A percentile compares a stretch with the other conserved stretches of the same genome.
Conservation (phyloP, 148 eudicot species). For the Nyssa sinensis region DNA sequence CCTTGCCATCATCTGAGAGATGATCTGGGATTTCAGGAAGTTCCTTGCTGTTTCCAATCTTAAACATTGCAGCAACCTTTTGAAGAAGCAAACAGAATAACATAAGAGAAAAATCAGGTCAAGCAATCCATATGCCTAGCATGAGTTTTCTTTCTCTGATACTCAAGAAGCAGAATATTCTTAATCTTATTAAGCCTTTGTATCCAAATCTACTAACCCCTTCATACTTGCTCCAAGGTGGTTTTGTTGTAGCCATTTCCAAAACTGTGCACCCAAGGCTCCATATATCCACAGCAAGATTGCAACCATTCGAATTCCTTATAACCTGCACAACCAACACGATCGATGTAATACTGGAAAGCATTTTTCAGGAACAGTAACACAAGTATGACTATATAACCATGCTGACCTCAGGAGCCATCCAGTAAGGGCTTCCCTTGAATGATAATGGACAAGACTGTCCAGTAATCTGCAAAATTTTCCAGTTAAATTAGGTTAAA, state of each 20-base stretch:
- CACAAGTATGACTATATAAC: not conserved
- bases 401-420: conserved; percentile 72
- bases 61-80: conserved; percentile 78
- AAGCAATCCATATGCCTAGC: not conserved
- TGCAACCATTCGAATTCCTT: conserved; percentile 49
- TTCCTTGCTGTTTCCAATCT: conserved; percentile 78
- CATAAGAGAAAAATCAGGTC: conserved; percentile 5
- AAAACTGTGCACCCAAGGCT: conserved; percentile 88
- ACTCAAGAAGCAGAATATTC: not conserved
- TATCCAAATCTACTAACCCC: conserved; percentile 50
- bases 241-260: conserved; percentile 83
- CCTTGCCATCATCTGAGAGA: conserved; percentile 63
- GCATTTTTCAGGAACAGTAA: not conserved
- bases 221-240: conserved; percentile 85
- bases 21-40: conserved; percentile 60
- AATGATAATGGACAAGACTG: conserved; percentile 56
- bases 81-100: not conserved
- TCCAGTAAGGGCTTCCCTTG: conserved; percentile 80
- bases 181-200: not conserved
- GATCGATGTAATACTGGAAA: conserved; percentile 4
- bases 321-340: conserved; percentile 44
- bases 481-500: not conserved
- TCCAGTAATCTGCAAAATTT: conserved; percentile 45
- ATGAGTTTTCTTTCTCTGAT: not conserved
- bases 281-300: conserved; percentile 80